Evolutionary conservation across 345 rosid species (phyloP).

Genomic region (Euphorbia peplus): DNA sequence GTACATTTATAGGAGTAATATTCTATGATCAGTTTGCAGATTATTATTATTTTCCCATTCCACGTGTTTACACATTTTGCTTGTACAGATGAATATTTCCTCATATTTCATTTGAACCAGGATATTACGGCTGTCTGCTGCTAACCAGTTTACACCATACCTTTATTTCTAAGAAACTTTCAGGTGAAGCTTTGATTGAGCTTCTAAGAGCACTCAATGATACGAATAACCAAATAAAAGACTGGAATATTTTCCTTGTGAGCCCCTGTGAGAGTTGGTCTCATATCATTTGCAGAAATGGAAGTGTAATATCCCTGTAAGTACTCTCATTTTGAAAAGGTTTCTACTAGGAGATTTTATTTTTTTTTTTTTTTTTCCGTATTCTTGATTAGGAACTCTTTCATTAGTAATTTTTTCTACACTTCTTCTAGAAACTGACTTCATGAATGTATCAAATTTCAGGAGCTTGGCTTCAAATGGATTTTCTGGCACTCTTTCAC

Average conservation of each 20-base stretch:
- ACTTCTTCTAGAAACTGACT: slow-evolving; percentile 6
- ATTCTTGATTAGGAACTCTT: slow-evolving; percentile 1
- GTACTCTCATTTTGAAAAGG: slow-evolving; percentile 24
- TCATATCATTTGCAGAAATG: slow-evolving; percentile 65
- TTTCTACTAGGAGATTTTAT: not conserved
- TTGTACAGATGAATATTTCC: not conserved
- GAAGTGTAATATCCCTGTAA: slow-evolving; percentile 68
- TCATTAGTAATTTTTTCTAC: slow-evolving; percentile 1
- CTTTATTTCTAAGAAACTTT: slow-evolving; percentile 11
- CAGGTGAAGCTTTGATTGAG: slow-evolving; percentile 75
- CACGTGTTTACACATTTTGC: too few relatives aligned
- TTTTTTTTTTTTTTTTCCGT: not conserved
- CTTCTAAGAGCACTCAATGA: slow-evolving; percentile 55
- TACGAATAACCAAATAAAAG: slow-evolving; percentile 37
- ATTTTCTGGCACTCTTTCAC: slow-evolving; percentile 76
- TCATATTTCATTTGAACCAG: not conserved
- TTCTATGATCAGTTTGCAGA: too few relatives aligned
- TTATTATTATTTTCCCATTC: too few relatives aligned
- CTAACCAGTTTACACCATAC: not conserved
- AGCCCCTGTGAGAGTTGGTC: slow-evolving; percentile 96
- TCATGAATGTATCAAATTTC: slow-evolving; percentile 23
- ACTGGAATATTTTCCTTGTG: slow-evolving; percentile 62
- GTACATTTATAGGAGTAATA: too few relatives aligned
- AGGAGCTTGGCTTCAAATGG: slow-evolving; percentile 72
- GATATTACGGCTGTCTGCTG: not conserved